Evolutionary conservation across 345 rosid species (phyloP), one percentile per base, ranked within the genome.

Genomic region (Triadica sebifera): DNA sequence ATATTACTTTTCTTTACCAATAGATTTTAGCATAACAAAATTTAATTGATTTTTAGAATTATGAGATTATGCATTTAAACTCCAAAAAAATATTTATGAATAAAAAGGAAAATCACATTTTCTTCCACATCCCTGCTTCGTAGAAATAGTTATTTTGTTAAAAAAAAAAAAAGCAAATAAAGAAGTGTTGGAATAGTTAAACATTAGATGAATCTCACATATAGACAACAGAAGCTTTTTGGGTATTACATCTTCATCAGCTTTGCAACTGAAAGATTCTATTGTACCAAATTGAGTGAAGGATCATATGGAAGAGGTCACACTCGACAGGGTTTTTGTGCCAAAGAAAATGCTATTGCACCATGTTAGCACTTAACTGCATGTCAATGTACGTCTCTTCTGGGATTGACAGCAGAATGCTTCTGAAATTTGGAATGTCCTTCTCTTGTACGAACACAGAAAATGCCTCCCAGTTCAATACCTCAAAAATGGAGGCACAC

Each of bases 281-380:
- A 72, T 73, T 90, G 83, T 85, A 74, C 98, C 97, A 92, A 75
- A 90, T 60, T 0, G 98, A 92, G 76, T 92, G 97, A 80, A 94
- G 90, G 52, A 88, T 76, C 96, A 89, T 92, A 81, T 94, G 91
- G 64, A 92, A 90, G 10, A 88, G 70, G 77, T 94, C 97, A 34
- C 84, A 90, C 84, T 88, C 92, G 52, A 83, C 63, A 17, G 97
- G 97, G 5, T 74, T 81, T 75, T 86, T 89, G 76, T 87, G 97
- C 98, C 98, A 94, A 60, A 89, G 80, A 83, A 94, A 94, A 89
- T 94, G 98, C 79, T 75, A 75, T 60, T 92, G 97, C 68, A 90
- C 95, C 78, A 74, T 74, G 76, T 86, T 87, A 1, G 90, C 93
- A 71, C 86, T 84, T 6, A 67, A 71, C 71, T 90, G 97, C 97